These are phyloP conservation scores for Colletotrichum sublineola DNA, from an alignment of 2,329 filamentous ascomycete species.

Conservation along the genomic window DNA sequence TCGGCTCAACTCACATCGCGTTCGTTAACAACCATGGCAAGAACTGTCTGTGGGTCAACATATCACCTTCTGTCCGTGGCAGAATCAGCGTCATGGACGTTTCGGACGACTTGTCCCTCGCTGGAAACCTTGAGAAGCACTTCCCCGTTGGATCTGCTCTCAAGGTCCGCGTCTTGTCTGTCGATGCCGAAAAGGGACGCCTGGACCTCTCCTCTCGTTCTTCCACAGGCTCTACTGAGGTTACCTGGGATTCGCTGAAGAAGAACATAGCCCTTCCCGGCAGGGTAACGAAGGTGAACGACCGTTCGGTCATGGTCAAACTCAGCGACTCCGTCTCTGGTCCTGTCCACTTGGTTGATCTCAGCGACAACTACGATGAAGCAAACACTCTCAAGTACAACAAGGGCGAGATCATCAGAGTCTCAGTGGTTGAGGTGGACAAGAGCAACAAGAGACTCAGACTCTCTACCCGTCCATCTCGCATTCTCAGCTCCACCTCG, in stretches of 20 bases:
- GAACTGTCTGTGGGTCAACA: constrained; percentile 88
- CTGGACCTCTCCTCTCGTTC: constrained; percentile 87
- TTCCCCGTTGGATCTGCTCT: constrained; percentile 94
- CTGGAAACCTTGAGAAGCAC: constrained; percentile 80
- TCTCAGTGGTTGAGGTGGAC: constrained; percentile 87
- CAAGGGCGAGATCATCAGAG: constrained; percentile 88
- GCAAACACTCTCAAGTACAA: constrained; percentile 80
- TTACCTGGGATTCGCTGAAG: constrained; percentile 80
- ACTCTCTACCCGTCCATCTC: constrained; percentile 87
- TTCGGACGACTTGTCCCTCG: constrained; percentile 84
- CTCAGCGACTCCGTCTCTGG: constrained; percentile 85
- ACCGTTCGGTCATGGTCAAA: constrained; percentile 87
- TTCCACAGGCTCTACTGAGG: constrained; percentile 65
- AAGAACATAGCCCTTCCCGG: constrained; percentile 86
- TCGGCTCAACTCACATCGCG: constrained; percentile 79
- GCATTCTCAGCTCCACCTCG: constrained; percentile 87
- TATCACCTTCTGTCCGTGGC: constrained; percentile 89
- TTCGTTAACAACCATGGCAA: constrained; percentile 92
- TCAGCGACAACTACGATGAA: constrained; percentile 87
- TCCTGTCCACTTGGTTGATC: constrained; percentile 83
- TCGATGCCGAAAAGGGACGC: constrained; percentile 79
- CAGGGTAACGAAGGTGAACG: constrained; percentile 86
- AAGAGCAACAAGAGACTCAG: constrained; percentile 85
- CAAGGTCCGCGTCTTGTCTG: constrained; percentile 80
- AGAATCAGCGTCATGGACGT: constrained; percentile 86